A percentile compares a stretch with the other conserved stretches of the same genome.
Conservation (phyloP, 1,284 basidiomycete species). For the Malassezia nana region DNA sequence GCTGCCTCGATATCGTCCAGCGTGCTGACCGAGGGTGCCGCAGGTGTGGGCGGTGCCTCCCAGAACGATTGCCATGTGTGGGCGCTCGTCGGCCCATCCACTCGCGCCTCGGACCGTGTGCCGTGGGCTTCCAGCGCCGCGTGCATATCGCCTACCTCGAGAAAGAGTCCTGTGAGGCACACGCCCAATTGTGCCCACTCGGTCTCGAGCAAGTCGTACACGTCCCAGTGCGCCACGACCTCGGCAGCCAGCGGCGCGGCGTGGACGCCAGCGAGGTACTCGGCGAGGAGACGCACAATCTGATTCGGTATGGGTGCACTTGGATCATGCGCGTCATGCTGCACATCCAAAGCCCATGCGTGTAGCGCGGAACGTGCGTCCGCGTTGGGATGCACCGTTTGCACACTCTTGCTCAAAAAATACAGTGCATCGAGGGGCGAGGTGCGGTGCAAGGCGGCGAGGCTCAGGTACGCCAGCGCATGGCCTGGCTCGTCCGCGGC, state of each 20-base stretch:
- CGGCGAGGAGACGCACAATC: no score
- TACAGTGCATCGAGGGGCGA: slow-evolving; percentile 81
- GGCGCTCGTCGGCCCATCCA: neutral
- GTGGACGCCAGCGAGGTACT: no score
- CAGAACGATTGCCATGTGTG: neutral
- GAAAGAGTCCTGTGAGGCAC: slow-evolving; percentile 61
- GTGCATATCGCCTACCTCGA: slow-evolving; percentile 71
- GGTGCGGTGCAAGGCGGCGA: slow-evolving; percentile 70
- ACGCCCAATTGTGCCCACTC: slow-evolving; percentile 92
- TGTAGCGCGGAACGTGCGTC: slow-evolving; percentile 78
- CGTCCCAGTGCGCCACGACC: no score
- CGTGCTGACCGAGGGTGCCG: neutral
- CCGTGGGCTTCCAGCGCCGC: slow-evolving; percentile 54
- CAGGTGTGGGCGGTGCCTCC: neutral
- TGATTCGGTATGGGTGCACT: no score
- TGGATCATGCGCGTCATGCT: no score
- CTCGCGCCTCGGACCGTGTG: neutral
- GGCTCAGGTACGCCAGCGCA: slow-evolving; percentile 83
- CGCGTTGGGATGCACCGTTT: slow-evolving; percentile 60
- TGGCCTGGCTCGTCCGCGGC: slow-evolving; percentile 77
- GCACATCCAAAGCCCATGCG: slow-evolving; percentile 75
- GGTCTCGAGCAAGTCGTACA: slow-evolving; percentile 57
- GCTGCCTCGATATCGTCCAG: neutral
- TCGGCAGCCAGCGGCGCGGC: no score
- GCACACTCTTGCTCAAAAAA: slow-evolving; percentile 82